Percentiles rank a stretch among this genome's conserved stretches.
These are phyloP conservation scores for Aspergillus sp. DNA, from an alignment of 2,329 filamentous ascomycete genomes.

Conservation along the genomic window DNA sequence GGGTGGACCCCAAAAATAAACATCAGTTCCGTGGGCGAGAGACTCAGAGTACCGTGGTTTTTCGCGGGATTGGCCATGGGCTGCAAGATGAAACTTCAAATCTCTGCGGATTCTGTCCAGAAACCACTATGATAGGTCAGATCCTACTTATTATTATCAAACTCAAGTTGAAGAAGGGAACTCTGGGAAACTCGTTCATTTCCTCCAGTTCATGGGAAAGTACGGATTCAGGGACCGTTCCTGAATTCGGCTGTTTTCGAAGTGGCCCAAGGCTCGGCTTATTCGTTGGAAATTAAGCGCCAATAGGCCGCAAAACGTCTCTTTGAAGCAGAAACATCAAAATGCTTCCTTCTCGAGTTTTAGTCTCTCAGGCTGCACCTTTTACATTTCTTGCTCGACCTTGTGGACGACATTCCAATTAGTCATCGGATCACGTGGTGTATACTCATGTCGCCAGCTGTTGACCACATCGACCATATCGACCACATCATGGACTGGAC, in stretches of 20 bases:
- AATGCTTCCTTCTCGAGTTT: neutral
- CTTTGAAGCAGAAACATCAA: neutral
- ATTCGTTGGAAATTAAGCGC: neutral
- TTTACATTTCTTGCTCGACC: neutral
- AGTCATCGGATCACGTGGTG: neutral
- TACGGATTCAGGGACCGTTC: neutral
- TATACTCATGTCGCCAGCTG: neutral
- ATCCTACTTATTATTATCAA: neutral
- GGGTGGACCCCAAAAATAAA: constrained; percentile 15
- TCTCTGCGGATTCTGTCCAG: neutral
- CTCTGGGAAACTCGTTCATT: too few species aligned
- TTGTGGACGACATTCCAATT: neutral
- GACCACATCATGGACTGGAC: too few species aligned
- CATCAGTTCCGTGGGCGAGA: constrained; percentile 17
- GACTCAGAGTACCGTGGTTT: constrained; percentile 17
- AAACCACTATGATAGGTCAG: neutral
- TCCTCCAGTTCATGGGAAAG: too few species aligned
- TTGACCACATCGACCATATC: too few species aligned
- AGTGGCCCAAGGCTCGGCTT: neutral
- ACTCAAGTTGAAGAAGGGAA: neutral
- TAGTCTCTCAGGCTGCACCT: neutral
- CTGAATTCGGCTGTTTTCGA: neutral
- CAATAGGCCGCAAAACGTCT: neutral
- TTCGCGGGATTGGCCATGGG: constrained; percentile 7
- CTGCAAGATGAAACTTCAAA: neutral